Evolutionary conservation across 1,284 basidiomycete genomes (phyloP).

Genomic region (Cryptococcus maquisensis): DNA sequence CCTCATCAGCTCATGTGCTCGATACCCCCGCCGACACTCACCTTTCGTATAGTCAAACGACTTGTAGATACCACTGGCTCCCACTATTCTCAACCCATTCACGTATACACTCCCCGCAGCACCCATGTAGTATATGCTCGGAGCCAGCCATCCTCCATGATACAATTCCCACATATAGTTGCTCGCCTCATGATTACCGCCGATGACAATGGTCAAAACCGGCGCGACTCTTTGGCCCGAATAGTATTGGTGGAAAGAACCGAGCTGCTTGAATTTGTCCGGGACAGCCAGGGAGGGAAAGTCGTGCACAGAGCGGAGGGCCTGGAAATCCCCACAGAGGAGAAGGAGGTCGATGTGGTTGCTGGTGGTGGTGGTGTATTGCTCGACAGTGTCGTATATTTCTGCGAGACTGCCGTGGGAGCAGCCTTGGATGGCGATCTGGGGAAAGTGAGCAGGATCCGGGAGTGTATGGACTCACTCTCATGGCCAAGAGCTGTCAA

Average conservation of each 20-base stretch:
- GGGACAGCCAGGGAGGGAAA: conserved; percentile 88
- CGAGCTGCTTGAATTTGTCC: conserved; percentile 77
- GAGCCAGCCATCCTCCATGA: conserved; percentile 92
- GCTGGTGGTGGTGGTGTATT: conserved; percentile 59
- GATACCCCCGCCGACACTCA: conserved; percentile 41
- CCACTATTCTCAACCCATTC: conserved; percentile 79
- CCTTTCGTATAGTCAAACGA: conserved; percentile 70
- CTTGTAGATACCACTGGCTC: conserved; percentile 92
- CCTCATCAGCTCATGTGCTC: background rate
- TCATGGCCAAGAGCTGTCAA: background rate
- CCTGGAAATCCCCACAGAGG: conserved; percentile 90
- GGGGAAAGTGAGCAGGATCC: background rate
- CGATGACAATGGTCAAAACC: conserved; percentile 87
- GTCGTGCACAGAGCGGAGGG: conserved; percentile 80
- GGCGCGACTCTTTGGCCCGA: conserved; percentile 75
- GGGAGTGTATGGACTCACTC: background rate
- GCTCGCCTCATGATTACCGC: conserved; percentile 96
- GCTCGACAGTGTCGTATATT: conserved; percentile 74
- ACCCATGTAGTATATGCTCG: conserved; percentile 95
- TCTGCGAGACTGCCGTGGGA: conserved; percentile 84
- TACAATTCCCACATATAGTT: conserved; percentile 98
- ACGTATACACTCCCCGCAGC: conserved; percentile 84
- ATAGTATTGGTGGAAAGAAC: conserved; percentile 88
- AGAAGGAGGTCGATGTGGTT: conserved; percentile 78
- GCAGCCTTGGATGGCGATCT: conserved; percentile 93